Evolutionary conservation across 2,329 filamentous ascomycete species (phyloP), one percentile per base, ranked within the genome.

Genomic region (Fusarium graminum): DNA sequence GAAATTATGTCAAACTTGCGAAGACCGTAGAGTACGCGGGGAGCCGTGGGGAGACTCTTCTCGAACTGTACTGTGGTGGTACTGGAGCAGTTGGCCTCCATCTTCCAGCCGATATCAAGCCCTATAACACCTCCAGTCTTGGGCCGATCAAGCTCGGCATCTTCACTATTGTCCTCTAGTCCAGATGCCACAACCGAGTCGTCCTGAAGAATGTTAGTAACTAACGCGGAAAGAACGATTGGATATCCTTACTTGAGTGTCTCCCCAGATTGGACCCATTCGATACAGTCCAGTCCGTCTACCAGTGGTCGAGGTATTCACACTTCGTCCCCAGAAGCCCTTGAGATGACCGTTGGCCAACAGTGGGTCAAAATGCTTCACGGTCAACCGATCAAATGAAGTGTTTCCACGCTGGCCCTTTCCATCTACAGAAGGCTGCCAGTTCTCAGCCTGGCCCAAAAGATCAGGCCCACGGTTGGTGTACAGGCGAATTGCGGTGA

Each of bases 201-300:
- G 9, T 46, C 49, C 46, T 50, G 22, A 22, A 4, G 22, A 22
- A 22, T 4, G 22, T 22, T 6, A 22, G 22, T 22, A 22, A 22
- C 6, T 22, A 4, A 22, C 22, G 22, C 6, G 4, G 6, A 4
- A 22, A 22, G 22, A 22, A 22, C 22, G 6, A 22, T 22, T 22
- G 22, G 22, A 22, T 22, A 22, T 22, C 6, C 22, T 22, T 22
- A 22, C 22, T 6, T 22, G 25, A 13, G n/a, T 29, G 12, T 50
- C 46, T 50, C 46, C 46, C 49, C 49, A 52, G 11, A 52, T 52
- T 2, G 49, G 49, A 7, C 29, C 49, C 19, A 52, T n/a, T 12
- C 49, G 16, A 13, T 52, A 52, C 5, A 50, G 34, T 2, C 46
- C 46, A n/a, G 34, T 50, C n/a, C 46, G 34, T 6, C 22, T 50